These are phyloP conservation scores for Pleurotus tuber-regium DNA, from an alignment of 768 basidiomycete genomes.

Conservation along the genomic window DNA sequence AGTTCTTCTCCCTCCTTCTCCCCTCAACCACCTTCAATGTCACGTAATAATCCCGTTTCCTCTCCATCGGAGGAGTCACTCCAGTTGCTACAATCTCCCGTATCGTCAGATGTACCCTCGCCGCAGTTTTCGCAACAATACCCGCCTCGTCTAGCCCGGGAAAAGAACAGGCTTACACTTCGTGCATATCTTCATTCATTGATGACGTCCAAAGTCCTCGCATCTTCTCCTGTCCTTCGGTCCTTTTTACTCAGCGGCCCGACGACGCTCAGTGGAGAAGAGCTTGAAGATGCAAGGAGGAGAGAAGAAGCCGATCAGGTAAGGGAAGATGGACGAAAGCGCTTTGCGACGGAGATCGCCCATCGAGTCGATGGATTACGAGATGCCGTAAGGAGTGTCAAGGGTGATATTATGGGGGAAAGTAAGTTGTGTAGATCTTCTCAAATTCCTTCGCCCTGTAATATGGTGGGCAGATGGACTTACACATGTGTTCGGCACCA, in stretches of 20 bases:
- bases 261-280: constrained; percentile 63
- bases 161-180: constrained; percentile 94
- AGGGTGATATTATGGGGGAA: constrained; percentile 90
- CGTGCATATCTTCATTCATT: constrained; percentile 88
- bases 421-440: constrained; percentile 35
- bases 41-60: neutral
- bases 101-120: constrained; percentile 9
- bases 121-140: constrained; percentile 21
- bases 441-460: neutral
- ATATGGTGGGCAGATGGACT: constrained; percentile 66
- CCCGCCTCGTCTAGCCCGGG: constrained; percentile 66
- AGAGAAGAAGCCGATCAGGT: constrained; percentile 88
- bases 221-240: constrained; percentile 80
- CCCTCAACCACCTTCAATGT: constrained; percentile 13
- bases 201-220: constrained; percentile 67
- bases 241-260: constrained; percentile 84
- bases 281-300: constrained; percentile 71
- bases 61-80: constrained; percentile 10
- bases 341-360: constrained; percentile 86
- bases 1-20: constrained; percentile 12
- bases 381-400: constrained; percentile 81
- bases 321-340: constrained; percentile 82
- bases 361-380: constrained; percentile 82
- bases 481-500: constrained; percentile 81
- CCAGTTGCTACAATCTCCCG: constrained; percentile 12